Base-by-base conservation (phyloP, 2,329 filamentous ascomycete genomes). In the Monosporascus sp. region DNA sequence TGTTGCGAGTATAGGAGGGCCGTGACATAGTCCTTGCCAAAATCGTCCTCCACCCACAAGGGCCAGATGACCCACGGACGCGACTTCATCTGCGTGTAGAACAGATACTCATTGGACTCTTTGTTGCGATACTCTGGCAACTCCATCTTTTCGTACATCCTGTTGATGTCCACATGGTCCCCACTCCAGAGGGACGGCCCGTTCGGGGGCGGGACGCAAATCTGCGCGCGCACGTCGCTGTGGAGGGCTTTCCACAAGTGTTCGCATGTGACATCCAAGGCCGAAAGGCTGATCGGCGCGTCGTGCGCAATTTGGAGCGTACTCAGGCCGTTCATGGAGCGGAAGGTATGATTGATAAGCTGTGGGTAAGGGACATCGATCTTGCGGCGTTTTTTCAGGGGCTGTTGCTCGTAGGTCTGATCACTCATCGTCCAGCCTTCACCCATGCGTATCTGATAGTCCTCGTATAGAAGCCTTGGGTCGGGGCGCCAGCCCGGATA, bases 21-120 rank as follows among this genome's bases (percentile, higher is more conserved):
- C 37, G 61, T 52, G 5, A 65, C 52, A 6, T 35, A 66, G 45
- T 64, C 63, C 27, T 50, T 54, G 9, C 64, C 64, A 45, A 49
- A 62, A 18, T 58, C 2, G 18, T 66, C 64, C 52, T 66, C 64
- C 11, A 66, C 56, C 57, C 59, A 66, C 43, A 66, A 47, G 9
- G 63, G 63, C 63, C 62, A 63, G 24, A 66, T 48, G 6, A 58
- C 24, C 56, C 57, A 64, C 2, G 60, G 60, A 31, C 55, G 55
- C 31, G 6, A 49, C 54, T 59, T 65, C 24, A 64, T 22, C 6
- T 59, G 37, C 4, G 15, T 6, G 44, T 51, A 60, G 17, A 53
- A 48, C 11, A 38, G 53, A 46, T 57, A 60, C 24, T 52, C 46
- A 8, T 6, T 37, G 8, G 39, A 20, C 1, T 22, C 27, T 18